These are phyloP conservation scores for Pythium oligandrum DNA, from an alignment of 352 stramenopile species.

Conservation along the genomic window DNA sequence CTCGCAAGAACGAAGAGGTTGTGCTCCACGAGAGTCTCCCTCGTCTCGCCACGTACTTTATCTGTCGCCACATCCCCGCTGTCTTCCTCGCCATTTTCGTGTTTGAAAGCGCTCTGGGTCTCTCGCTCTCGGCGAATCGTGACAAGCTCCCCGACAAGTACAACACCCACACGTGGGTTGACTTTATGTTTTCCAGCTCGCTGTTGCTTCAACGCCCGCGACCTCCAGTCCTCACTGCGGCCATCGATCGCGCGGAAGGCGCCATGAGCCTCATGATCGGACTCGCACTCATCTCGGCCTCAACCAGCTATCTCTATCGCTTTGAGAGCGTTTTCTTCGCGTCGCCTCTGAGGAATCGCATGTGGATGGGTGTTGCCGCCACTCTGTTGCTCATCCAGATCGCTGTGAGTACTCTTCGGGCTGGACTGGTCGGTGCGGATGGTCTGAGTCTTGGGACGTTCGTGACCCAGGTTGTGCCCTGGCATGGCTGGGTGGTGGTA, in stretches of 20 bases:
- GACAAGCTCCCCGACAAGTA: slow-evolving; percentile 19
- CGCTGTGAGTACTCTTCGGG: slow-evolving; percentile 32
- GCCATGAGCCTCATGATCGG: slow-evolving; percentile 69
- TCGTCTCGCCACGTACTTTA: slow-evolving; percentile 59
- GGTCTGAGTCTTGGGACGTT: slow-evolving; percentile 51
- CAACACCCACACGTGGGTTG: slow-evolving; percentile 40
- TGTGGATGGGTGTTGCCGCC: slow-evolving; percentile 43
- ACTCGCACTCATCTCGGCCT: slow-evolving; percentile 64
- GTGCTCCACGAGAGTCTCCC: slow-evolving; percentile 56
- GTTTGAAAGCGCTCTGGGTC: slow-evolving; percentile 66
- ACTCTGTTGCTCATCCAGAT: slow-evolving; percentile 47
- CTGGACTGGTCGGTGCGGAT: slow-evolving; percentile 41
- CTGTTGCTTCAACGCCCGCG: slow-evolving; percentile 44
- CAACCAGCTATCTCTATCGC: slow-evolving; percentile 68
- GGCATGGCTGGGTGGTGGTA: slow-evolving; percentile 45
- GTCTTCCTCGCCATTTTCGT: slow-evolving; percentile 48
- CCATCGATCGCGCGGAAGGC: slow-evolving; percentile 68
- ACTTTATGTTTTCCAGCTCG: slow-evolving; percentile 55
- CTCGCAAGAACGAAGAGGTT: slow-evolving; percentile 78
- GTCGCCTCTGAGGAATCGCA: slow-evolving; percentile 66
- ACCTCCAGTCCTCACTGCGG: slow-evolving; percentile 37
- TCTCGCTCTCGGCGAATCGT: slow-evolving; percentile 47
- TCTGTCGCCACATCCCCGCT: slow-evolving; percentile 65
- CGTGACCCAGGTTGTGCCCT: slow-evolving; percentile 42
- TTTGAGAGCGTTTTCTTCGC: slow-evolving; percentile 65